phyloP scores from a whole-genome alignment of 192 early-diverging fungal genomes.

The Backusella liffmaniae region DNA sequence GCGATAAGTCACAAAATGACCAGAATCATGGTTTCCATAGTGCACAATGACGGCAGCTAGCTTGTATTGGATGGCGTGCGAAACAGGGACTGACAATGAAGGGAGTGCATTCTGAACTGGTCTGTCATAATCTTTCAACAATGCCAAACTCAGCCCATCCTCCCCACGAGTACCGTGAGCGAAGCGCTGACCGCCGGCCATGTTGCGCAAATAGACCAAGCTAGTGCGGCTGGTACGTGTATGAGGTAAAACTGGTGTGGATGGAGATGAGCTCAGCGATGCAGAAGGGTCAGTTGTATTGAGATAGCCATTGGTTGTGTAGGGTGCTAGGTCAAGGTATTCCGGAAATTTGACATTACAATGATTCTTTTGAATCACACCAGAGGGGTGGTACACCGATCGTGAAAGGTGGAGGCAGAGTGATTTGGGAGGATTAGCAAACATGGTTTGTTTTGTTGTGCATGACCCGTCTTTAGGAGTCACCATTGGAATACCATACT shows the following conservation, averaged over 20 bases:
- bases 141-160: constrained; percentile 15
- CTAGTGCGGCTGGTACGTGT: constrained; percentile 24
- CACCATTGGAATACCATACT: constrained; percentile 35
- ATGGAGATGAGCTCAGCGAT: constrained; percentile 8
- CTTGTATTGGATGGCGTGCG: constrained; percentile 54
- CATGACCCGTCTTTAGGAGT: constrained; percentile 26
- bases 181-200: constrained; percentile 13
- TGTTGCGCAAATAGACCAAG: constrained; percentile 35
- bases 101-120: constrained; percentile 12
- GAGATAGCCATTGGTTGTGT: constrained; percentile 65
- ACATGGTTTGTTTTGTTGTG: constrained; percentile 79
- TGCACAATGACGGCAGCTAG: constrained; percentile 83
- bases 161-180: background rate
- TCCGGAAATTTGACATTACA: constrained; percentile 68
- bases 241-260: constrained; percentile 13
- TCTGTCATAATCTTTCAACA: constrained; percentile 17
- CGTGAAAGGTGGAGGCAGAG: constrained; percentile 87
- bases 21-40: constrained; percentile 80
- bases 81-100: constrained; percentile 14
- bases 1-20: constrained; percentile 91
- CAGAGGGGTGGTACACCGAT: constrained; percentile 72
- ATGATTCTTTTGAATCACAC: constrained; percentile 74
- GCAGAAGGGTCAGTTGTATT: constrained; percentile 27
- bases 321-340: constrained; percentile 74
- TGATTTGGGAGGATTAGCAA: constrained; percentile 80